Percentiles rank a stretch among this genome's conserved stretches.
Conservation (phyloP, 495 filamentous ascomycete genomes). For the Aspergillus nidulans region DNA sequence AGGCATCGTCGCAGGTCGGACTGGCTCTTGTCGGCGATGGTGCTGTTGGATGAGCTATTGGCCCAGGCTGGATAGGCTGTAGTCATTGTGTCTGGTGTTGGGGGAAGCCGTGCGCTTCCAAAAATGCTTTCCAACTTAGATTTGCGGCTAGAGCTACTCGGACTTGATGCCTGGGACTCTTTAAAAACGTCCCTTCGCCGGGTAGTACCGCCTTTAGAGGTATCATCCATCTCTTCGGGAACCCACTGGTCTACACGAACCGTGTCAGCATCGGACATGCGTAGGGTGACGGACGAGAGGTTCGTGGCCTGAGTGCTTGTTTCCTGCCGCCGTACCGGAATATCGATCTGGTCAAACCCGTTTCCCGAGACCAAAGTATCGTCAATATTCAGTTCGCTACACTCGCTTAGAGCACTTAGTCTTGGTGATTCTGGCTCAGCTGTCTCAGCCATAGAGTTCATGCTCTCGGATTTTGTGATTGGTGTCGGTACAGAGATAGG, state of each 20-base stretch:
- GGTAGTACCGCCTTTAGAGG: slow-evolving; percentile 18
- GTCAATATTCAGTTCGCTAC: slow-evolving; percentile 68
- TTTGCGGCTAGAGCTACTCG: slow-evolving; percentile 24
- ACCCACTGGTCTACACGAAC: slow-evolving; percentile 31
- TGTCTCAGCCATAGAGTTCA: slow-evolving; percentile 30
- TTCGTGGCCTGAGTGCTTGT: slow-evolving; percentile 16
- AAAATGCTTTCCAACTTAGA: slow-evolving; percentile 32
- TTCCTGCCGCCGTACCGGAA: slow-evolving; percentile 26
- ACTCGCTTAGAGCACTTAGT: slow-evolving; percentile 74
- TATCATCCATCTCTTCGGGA: slow-evolving; percentile 17
- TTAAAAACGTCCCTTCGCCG: slow-evolving; percentile 21
- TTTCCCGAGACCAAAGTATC: slow-evolving; percentile 26
- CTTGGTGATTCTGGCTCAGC: slow-evolving; percentile 52
- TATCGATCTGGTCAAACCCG: slow-evolving; percentile 30
- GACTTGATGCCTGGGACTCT: slow-evolving; percentile 9
- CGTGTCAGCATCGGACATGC: slow-evolving; percentile 17
- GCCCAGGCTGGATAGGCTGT: slow-evolving; percentile 30
- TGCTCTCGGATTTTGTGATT: slow-evolving; percentile 36
- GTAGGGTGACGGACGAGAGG: slow-evolving; percentile 14
- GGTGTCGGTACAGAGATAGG: slow-evolving; percentile 24
- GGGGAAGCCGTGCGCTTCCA: slow-evolving; percentile 34
- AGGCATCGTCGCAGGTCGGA: slow-evolving; percentile 21
- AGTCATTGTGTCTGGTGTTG: slow-evolving; percentile 46
- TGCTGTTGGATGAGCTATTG: slow-evolving; percentile 36
- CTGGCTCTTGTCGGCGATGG: slow-evolving; percentile 23